Base-by-base conservation (phyloP, 2,329 filamentous ascomycete species). In the Aureobasidium sp. region DNA sequence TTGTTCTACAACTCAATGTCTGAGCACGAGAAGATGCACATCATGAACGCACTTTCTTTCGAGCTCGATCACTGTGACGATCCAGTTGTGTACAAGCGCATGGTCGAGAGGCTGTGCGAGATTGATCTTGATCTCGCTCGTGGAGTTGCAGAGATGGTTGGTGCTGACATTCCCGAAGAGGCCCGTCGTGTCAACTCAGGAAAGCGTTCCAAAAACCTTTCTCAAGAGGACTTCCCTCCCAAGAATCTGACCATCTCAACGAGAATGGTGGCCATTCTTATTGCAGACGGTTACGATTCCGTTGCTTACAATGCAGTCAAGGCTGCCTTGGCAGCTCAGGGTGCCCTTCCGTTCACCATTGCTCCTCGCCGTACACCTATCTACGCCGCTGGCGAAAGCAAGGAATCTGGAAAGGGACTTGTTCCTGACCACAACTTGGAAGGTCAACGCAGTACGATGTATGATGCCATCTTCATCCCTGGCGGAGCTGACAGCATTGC, bases 61-160 rank as follows among this genome's bases (percentile, higher is more conserved):
- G 88, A 90, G 74, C 78, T 94, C 1, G 88, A 91, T 69, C 89
- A 93, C 73, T 94, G 90, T 70, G 88, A 93, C 26, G 90, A 94
- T 46, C 83, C 86, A 0, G 73, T 88, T 10, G 89, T 94, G 0
- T 93, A 91, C 72, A 82, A 87, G 65, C 83, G 87, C 32, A 81
- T 92, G 73, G 83, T 83, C 0, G 74, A 85, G 65, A 84, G 89
- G 1, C 78, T 94, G 0, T 79, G 84, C 1, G 87, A 92, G 41
- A 90, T 94, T 58, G 87, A 91, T 63, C 76, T 90, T 0, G 78
- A 77, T 0, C 83, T 94, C 0, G 88, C 90, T 0, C 82, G 87
- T 70, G 76, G 78, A 0, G 87, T 92, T 1, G 87, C 88, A 0
- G 81, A 86, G 48, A 82, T 87, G 74, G 88, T 89, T 1, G 89